phyloP scores from a whole-genome alignment of 805 yeast species.

The Schwanniomyces yamadae region DNA sequence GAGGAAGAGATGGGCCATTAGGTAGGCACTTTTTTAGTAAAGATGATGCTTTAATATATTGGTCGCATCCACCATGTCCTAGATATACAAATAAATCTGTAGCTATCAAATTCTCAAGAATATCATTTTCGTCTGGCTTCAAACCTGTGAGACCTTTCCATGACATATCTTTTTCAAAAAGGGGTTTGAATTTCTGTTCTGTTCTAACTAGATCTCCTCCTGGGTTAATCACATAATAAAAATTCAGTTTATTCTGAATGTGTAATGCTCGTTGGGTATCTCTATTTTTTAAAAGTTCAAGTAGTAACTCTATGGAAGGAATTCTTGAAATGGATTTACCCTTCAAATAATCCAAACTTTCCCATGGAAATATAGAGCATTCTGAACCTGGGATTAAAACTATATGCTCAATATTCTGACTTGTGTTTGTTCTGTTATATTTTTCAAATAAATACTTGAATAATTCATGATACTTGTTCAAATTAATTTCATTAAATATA shows the following conservation, averaged over 20 bases:
- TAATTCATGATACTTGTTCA: conserved; percentile 53
- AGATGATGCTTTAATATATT: conserved; percentile 58
- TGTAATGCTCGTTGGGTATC: not conserved
- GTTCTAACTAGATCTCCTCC: conserved; percentile 73
- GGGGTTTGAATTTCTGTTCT: conserved; percentile 45
- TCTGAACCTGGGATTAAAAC: conserved; percentile 67
- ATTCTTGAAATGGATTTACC: conserved; percentile 64
- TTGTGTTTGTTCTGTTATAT: conserved; percentile 12
- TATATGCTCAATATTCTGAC: conserved; percentile 45
- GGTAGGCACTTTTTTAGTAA: conserved; percentile 31
- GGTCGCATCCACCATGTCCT: conserved; percentile 98
- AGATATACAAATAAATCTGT: conserved; percentile 64
- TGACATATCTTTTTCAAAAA: conserved; percentile 14
- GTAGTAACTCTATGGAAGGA: conserved; percentile 57
- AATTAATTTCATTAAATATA: conserved; percentile 64
- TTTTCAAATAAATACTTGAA: conserved; percentile 46
- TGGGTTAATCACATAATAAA: conserved; percentile 74
- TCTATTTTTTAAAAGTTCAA: conserved; percentile 29
- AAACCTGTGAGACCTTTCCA: conserved; percentile 48
- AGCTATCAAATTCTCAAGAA: conserved; percentile 41
- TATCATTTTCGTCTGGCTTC: conserved; percentile 56
- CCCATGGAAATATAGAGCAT: conserved; percentile 88
- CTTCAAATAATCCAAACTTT: conserved; percentile 60
- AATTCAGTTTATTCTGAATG: not conserved
- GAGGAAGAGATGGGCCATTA: conserved; percentile 46